Conservation (phyloP, 1,139 yeast species). For the Kluyveromyces sp. region DNA sequence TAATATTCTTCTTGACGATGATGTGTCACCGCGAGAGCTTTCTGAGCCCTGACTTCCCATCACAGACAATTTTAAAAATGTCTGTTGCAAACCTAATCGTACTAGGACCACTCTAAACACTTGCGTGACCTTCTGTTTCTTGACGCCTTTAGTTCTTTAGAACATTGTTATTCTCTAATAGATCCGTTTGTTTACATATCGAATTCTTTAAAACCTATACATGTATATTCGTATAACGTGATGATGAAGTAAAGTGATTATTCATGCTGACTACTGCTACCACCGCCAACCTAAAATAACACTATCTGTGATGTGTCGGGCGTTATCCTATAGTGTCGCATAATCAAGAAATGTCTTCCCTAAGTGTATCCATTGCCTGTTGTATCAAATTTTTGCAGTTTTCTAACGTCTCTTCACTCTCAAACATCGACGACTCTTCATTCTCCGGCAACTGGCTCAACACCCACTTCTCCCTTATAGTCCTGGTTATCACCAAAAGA, state of each 20-base stretch:
- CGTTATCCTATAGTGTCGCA: too few species aligned
- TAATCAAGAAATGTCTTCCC: conserved; percentile 4
- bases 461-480: conserved; percentile 29
- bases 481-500: conserved; percentile 25
- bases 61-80: not conserved
- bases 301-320: too few species aligned
- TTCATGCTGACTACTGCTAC: too few species aligned
- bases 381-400: conserved; percentile 9
- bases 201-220: too few species aligned
- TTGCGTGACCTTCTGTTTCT: too few species aligned
- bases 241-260: too few species aligned
- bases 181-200: too few species aligned
- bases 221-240: too few species aligned
- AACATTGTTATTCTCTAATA: too few species aligned
- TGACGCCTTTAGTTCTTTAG: too few species aligned
- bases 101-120: too few species aligned
- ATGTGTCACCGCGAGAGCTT: not conserved
- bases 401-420: conserved; percentile 8
- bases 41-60: conserved; percentile 1
- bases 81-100: not conserved
- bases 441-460: conserved; percentile 26
- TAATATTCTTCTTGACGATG: not conserved
- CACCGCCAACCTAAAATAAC: too few species aligned
- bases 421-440: conserved; percentile 3
- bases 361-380: conserved; percentile 7